These are phyloP conservation scores for Kwoniella dejecticola DNA, from an alignment of 768 basidiomycete genomes.

Conservation along the genomic window DNA sequence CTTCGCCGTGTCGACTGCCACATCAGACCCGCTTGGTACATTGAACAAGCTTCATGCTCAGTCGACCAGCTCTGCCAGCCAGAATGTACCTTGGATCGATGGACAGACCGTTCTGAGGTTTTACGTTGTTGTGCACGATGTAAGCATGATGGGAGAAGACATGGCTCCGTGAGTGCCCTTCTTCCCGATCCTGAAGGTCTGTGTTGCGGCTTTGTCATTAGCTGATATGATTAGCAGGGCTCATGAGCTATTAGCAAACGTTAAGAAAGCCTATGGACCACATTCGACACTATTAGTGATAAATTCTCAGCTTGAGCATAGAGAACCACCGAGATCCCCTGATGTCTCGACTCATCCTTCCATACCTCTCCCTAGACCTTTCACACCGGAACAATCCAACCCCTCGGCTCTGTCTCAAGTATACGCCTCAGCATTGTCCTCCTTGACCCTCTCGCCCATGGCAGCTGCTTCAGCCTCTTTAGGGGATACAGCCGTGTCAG, in stretches of 20 bases:
- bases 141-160: constrained; percentile 36
- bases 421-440: constrained; percentile 48
- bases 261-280: constrained; percentile 55
- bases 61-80: constrained; percentile 22
- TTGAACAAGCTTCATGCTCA: constrained; percentile 41
- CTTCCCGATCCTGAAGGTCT: neutral
- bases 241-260: constrained; percentile 41
- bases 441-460: constrained; percentile 42
- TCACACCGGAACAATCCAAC: constrained; percentile 36
- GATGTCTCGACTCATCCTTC: constrained; percentile 40
- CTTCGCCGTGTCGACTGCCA: constrained; percentile 49
- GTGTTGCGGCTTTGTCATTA: neutral
- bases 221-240: constrained; percentile 31
- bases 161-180: constrained; percentile 40
- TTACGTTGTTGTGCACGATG: constrained; percentile 55
- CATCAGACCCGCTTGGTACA: constrained; percentile 46
- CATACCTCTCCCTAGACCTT: constrained; percentile 42
- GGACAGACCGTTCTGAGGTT: constrained; percentile 42
- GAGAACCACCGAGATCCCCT: constrained; percentile 30
- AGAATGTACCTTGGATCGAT: constrained; percentile 49
- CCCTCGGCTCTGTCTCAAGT: constrained; percentile 46
- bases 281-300: constrained; percentile 54
- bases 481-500: constrained; percentile 14
- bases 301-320: constrained; percentile 38
- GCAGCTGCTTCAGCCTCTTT: constrained; percentile 27